Evolutionary conservation across 2,329 filamentous ascomycete genomes (phyloP).

Genomic region (Monilinia laxa): DNA sequence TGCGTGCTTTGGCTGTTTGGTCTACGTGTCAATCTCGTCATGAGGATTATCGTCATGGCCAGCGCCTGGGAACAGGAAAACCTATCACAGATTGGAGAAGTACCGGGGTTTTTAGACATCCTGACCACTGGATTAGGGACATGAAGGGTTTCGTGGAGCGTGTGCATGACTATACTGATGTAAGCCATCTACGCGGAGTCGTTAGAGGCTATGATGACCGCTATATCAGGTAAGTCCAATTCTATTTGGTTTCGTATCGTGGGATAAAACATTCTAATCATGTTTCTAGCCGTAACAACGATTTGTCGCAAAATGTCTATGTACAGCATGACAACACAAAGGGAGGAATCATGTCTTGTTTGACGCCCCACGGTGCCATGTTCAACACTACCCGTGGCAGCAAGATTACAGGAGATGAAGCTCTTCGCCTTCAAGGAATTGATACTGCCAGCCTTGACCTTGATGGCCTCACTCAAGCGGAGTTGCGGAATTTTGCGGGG

Average conservation of each 20-base stretch:
- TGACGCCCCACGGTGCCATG: conserved; percentile 64
- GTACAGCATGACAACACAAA: conserved; percentile 49
- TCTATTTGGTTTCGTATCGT: not conserved
- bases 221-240: conserved; percentile 53
- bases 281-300: conserved; percentile 51
- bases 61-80: conserved; percentile 50
- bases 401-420: conserved; percentile 61
- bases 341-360: conserved; percentile 62
- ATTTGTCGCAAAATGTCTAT: conserved; percentile 74
- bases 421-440: conserved; percentile 66
- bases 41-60: conserved; percentile 50
- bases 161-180: conserved; percentile 66
- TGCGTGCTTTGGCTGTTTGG: conserved; percentile 34
- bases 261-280: conserved; percentile 25
- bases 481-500: conserved; percentile 70
- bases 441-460: conserved; percentile 61
- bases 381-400: conserved; percentile 61
- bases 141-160: conserved; percentile 54
- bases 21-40: conserved; percentile 49
- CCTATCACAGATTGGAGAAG: conserved; percentile 60
- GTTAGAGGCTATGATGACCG: conserved; percentile 54
- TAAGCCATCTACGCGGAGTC: conserved; percentile 54
- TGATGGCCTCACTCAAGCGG: conserved; percentile 58
- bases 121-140: conserved; percentile 53
- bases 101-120: conserved; percentile 45